These are phyloP conservation scores for Firmiana major DNA, from an alignment of 345 rosid genomes.

Conservation along the genomic window DNA sequence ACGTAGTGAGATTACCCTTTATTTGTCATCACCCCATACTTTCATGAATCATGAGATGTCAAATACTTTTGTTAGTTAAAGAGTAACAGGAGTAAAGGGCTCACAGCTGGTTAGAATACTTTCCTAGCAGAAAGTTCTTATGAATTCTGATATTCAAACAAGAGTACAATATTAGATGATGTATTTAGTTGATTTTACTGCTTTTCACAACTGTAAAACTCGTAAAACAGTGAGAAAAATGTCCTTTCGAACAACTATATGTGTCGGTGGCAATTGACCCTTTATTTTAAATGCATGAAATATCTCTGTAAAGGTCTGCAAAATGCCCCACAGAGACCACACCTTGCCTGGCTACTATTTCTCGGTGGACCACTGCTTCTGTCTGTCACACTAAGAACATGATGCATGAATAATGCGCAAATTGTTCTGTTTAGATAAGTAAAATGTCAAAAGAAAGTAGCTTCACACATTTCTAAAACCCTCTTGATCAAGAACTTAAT, in stretches of 20 bases:
- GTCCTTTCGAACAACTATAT: background rate
- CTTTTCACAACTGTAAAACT: background rate
- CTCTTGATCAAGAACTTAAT: background rate
- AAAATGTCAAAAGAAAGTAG: too few species aligned
- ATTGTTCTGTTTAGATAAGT: background rate
- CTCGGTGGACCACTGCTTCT: conserved; percentile 13
- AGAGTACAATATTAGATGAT: background rate
- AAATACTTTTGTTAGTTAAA: background rate
- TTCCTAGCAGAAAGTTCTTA: background rate
- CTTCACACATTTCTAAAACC: background rate
- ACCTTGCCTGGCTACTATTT: background rate
- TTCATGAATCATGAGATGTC: background rate
- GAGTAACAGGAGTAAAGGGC: background rate
- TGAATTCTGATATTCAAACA: too few species aligned
- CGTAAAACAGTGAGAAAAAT: conserved; percentile 2
- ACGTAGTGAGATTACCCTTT: background rate
- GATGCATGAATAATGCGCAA: conserved; percentile 2
- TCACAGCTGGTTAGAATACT: background rate
- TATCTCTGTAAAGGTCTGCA: background rate
- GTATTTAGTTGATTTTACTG: background rate
- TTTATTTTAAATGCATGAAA: too few species aligned
- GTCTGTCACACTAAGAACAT: background rate
- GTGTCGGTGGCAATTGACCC: conserved; percentile 18
- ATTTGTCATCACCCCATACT: background rate
- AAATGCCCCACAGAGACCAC: background rate